phyloP scores from a whole-genome alignment of 2,329 filamentous ascomycete species.

The Echinosphaeria canescens region DNA sequence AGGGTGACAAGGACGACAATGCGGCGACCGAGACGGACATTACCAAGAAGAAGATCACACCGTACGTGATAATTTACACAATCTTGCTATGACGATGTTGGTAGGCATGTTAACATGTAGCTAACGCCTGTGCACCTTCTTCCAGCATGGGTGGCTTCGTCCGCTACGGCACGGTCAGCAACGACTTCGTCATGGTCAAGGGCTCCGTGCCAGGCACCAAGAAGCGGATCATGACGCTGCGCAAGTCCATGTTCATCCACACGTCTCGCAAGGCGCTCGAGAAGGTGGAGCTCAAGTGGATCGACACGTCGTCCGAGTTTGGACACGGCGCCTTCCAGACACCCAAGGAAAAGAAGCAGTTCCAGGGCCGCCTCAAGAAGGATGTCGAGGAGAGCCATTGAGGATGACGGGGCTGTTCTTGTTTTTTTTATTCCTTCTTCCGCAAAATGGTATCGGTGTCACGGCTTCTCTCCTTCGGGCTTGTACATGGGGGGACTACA shows the following conservation, averaged over 20 bases:
- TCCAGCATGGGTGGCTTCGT: conserved; percentile 92
- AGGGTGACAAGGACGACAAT: conserved; percentile 76
- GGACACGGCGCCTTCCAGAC: conserved; percentile 99
- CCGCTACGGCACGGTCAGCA: conserved; percentile 97
- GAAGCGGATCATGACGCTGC: conserved; percentile 98
- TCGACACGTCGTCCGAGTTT: conserved; percentile 99
- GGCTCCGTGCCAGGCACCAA: conserved; percentile 93
- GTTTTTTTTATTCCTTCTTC: conserved; percentile 19
- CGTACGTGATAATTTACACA: no score
- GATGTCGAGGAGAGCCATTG: conserved; percentile 44
- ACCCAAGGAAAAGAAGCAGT: conserved; percentile 89
- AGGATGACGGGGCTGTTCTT: conserved; percentile 7
- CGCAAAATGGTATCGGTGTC: conserved; percentile 35
- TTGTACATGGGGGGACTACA: no score
- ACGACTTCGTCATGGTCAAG: conserved; percentile 96
- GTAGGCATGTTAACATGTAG: neutral
- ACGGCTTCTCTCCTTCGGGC: conserved; percentile 12
- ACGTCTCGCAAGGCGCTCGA: conserved; percentile 88
- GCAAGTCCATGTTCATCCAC: conserved; percentile 97
- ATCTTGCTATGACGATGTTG: no score
- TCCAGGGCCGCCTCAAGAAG: conserved; percentile 99
- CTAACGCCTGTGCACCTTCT: conserved; percentile 14
- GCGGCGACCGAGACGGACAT: conserved; percentile 89
- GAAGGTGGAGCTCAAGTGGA: conserved; percentile 99
- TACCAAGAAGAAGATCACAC: conserved; percentile 98